Conservation (phyloP, 768 basidiomycete genomes). For the Calocybe indica region DNA sequence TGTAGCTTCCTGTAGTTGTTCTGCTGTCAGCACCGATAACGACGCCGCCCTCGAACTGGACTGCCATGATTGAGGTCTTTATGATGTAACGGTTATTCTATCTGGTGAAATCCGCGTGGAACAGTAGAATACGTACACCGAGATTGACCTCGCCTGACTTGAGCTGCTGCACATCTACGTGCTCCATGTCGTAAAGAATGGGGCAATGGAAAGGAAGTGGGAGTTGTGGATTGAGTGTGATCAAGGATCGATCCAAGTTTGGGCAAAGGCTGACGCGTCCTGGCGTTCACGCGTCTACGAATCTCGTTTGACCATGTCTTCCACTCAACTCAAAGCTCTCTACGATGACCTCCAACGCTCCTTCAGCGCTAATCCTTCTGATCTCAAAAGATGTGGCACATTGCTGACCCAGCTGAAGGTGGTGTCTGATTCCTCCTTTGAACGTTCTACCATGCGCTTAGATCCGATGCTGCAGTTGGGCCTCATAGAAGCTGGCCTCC, state of each 20-base stretch:
- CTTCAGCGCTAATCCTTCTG: constrained; percentile 59
- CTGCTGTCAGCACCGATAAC: constrained; percentile 96
- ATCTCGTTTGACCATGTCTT: constrained; percentile 34
- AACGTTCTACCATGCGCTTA: neutral
- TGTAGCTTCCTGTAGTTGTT: constrained; percentile 95
- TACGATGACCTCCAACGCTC: constrained; percentile 64
- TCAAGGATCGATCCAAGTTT: constrained; percentile 12
- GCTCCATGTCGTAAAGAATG: constrained; percentile 39
- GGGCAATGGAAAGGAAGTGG: constrained; percentile 11
- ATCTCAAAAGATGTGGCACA: constrained; percentile 60
- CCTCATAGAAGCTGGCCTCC: constrained; percentile 69
- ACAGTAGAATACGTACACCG: constrained; percentile 55
- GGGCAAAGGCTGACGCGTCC: constrained; percentile 48
- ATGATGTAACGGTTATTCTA: neutral
- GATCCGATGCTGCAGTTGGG: constrained; percentile 45
- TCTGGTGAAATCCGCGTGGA: neutral
- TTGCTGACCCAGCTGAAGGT: constrained; percentile 78
- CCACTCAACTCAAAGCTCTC: constrained; percentile 46
- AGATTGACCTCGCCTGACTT: constrained; percentile 96
- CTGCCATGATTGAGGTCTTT: constrained; percentile 99
- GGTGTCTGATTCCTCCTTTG: neutral
- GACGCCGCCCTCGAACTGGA: constrained; percentile 92
- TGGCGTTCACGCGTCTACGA: constrained; percentile 25
- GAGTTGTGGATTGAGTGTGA: constrained; percentile 10
- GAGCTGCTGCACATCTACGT: constrained; percentile 79